Evolutionary conservation across 805 yeast species (phyloP).

Genomic region (Sugiyamaella floridensis): DNA sequence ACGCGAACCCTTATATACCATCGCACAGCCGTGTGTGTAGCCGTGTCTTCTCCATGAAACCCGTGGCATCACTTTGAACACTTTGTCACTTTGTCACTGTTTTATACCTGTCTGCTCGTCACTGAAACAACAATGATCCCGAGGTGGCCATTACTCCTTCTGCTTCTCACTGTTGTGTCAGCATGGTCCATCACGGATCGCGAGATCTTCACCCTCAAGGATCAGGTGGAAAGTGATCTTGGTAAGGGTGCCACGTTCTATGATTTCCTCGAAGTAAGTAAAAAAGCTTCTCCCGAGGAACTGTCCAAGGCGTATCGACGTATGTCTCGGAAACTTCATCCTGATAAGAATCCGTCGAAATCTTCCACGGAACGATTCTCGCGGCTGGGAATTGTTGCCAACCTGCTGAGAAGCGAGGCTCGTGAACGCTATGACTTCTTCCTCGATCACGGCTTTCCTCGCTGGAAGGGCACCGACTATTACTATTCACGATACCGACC

Average conservation of each 20-base stretch:
- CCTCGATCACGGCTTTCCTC: conserved; percentile 77
- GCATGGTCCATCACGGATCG: conserved; percentile 62
- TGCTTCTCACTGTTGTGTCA: conserved; percentile 9
- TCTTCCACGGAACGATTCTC: conserved; percentile 66
- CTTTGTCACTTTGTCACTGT: no score
- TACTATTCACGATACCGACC: conserved; percentile 62
- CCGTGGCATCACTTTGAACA: neutral
- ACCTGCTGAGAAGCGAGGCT: conserved; percentile 57
- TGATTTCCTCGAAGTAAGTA: conserved; percentile 41
- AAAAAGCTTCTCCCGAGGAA: conserved; percentile 21
- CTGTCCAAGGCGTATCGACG: conserved; percentile 49
- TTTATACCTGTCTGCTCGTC: neutral
- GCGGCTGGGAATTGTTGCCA: conserved; percentile 66
- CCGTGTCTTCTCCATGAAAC: no score
- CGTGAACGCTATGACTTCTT: conserved; percentile 80
- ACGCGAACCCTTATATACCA: neutral
- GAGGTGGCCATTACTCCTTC: neutral
- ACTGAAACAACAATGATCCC: neutral
- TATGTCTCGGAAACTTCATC: conserved; percentile 68
- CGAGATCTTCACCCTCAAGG: conserved; percentile 70
- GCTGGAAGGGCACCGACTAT: conserved; percentile 64
- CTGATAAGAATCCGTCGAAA: conserved; percentile 58
- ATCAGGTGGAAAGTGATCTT: conserved; percentile 54
- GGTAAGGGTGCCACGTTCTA: conserved; percentile 61
- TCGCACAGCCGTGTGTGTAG: no score